A percentile compares a stretch with the other conserved stretches of the same genome.
Conservation (phyloP, 2,329 filamentous ascomycete genomes). For the Beauveria caledonica region DNA sequence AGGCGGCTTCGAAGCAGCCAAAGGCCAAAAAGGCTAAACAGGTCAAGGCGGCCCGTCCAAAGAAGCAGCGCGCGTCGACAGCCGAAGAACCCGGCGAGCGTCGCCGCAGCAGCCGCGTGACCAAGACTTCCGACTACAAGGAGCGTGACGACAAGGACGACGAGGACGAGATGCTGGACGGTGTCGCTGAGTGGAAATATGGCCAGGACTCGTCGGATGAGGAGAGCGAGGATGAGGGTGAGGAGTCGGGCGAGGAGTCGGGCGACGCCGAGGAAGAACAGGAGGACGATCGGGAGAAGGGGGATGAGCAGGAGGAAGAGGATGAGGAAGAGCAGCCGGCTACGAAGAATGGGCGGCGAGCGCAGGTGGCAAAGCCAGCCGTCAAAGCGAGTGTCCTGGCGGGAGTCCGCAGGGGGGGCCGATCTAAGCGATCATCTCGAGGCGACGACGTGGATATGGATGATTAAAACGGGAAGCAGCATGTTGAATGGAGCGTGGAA, state of each 20-base stretch:
- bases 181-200: conserved; percentile 53
- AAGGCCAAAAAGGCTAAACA: conserved; percentile 26
- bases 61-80: conserved; percentile 20
- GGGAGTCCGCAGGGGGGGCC: conserved; percentile 14
- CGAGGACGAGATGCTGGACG: conserved; percentile 53
- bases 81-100: conserved; percentile 36
- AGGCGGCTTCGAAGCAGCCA: conserved; percentile 19
- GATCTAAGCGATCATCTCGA: conserved; percentile 19
- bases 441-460: conserved; percentile 29
- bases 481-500: background rate
- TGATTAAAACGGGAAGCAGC: conserved; percentile 9
- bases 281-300: conserved; percentile 2
- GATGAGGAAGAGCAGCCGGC: conserved; percentile 11
- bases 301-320: conserved; percentile 9
- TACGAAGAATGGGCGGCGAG: conserved; percentile 16
- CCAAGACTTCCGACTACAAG: conserved; percentile 40
- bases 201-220: conserved; percentile 23
- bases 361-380: conserved; percentile 15
- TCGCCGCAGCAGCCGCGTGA: conserved; percentile 47
- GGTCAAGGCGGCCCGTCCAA: conserved; percentile 21
- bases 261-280: conserved; percentile 14
- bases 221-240: conserved; percentile 11
- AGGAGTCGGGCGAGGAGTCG: conserved; percentile 12
- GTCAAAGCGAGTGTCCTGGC: conserved; percentile 20
- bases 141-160: conserved; percentile 51